Conservation (phyloP, 2,329 filamentous ascomycete species). For the Fusarium longipes region DNA sequence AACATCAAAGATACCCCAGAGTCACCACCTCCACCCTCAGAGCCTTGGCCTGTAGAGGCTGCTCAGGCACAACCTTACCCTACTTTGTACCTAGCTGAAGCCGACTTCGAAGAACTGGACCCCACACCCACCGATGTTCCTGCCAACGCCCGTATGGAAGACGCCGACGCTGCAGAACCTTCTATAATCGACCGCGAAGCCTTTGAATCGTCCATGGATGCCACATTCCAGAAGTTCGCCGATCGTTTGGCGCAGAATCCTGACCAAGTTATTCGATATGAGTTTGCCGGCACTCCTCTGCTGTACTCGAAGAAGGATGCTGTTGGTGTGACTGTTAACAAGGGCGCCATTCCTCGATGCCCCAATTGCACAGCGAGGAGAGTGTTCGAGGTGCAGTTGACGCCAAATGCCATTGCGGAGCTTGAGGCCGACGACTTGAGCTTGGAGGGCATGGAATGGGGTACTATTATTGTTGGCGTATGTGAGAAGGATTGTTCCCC, state of each 20-base stretch:
- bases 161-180: constrained; percentile 54
- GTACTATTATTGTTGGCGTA: constrained; percentile 87
- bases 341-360: constrained; percentile 76
- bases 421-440: constrained; percentile 81
- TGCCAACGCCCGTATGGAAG: constrained; percentile 58
- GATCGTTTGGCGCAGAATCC: constrained; percentile 83
- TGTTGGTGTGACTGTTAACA: constrained; percentile 73
- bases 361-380: constrained; percentile 78
- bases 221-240: constrained; percentile 82
- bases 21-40: constrained; percentile 54
- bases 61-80: constrained; percentile 79
- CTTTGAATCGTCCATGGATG: constrained; percentile 80
- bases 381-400: constrained; percentile 92
- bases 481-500: constrained; percentile 83
- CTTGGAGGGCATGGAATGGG: constrained; percentile 96
- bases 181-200: constrained; percentile 72
- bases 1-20: constrained; percentile 71
- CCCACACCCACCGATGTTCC: constrained; percentile 63
- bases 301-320: constrained; percentile 83
- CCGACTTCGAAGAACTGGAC: constrained; percentile 90
- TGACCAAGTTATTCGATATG: constrained; percentile 84
- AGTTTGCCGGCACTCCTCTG: constrained; percentile 77
- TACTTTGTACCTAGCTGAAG: constrained; percentile 81
- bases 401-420: constrained; percentile 88
- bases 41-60: constrained; percentile 80